phyloP scores from a whole-genome alignment of 1,284 basidiomycete genomes.

The Hypsizygus ulmarius region DNA sequence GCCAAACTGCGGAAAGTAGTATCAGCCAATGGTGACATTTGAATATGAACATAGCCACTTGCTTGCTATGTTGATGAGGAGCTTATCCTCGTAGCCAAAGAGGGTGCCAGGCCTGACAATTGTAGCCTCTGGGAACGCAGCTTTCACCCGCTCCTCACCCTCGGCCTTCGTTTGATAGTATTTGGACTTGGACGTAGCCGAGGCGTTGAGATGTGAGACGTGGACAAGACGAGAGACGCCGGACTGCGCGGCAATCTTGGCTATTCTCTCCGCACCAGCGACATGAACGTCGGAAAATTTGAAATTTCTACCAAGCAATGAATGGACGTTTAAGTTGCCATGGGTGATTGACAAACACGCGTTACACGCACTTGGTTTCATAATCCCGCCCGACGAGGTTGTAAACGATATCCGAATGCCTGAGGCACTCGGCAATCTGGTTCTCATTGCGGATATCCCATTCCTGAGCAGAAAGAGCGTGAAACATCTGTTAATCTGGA shows the following conservation, averaged over 20 bases:
- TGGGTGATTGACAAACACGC: not conserved
- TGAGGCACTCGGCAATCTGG: slow-evolving; percentile 91
- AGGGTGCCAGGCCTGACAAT: slow-evolving; percentile 86
- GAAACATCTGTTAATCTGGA: not conserved
- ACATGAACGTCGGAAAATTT: slow-evolving; percentile 78
- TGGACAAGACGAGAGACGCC: slow-evolving; percentile 91
- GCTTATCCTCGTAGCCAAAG: slow-evolving; percentile 94
- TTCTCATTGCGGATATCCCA: slow-evolving; percentile 89
- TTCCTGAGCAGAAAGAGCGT: slow-evolving; percentile 55
- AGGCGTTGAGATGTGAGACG: slow-evolving; percentile 94
- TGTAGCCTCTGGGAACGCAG: slow-evolving; percentile 84
- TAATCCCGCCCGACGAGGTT: slow-evolving; percentile 89
- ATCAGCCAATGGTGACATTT: slow-evolving; percentile 18
- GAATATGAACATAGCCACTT: slow-evolving; percentile 32
- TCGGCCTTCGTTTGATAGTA: slow-evolving; percentile 91
- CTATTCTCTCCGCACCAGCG: slow-evolving; percentile 79
- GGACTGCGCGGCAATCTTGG: slow-evolving; percentile 72
- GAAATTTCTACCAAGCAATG: slow-evolving; percentile 64
- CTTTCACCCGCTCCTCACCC: slow-evolving; percentile 87
- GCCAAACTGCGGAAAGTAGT: slow-evolving; percentile 61
- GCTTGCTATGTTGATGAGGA: slow-evolving; percentile 92
- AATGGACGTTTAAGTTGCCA: not conserved
- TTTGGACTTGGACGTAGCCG: slow-evolving; percentile 72
- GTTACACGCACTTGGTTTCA: slow-evolving; percentile 77
- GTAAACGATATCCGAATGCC: slow-evolving; percentile 97